Evolutionary conservation across 352 stramenopile species (phyloP).

Genomic region (Albugo candida): DNA sequence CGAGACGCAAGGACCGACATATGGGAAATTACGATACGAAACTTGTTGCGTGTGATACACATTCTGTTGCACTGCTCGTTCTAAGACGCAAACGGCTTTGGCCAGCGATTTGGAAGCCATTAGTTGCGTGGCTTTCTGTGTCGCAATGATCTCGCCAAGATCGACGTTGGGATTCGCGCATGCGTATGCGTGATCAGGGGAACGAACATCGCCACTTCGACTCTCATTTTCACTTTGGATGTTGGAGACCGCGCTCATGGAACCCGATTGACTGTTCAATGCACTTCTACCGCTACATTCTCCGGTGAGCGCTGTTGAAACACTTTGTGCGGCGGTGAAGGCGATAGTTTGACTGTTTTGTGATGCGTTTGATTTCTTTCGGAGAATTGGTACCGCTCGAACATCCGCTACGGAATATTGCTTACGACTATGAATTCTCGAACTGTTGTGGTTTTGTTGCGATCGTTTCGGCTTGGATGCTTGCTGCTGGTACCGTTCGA

Average conservation of each 20-base stretch:
- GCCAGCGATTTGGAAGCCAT: constrained; percentile 33
- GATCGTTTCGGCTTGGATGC: constrained; percentile 11
- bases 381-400: constrained; percentile 5
- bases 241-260: constrained; percentile 14
- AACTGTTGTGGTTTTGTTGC: constrained; percentile 9
- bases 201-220: constrained; percentile 13
- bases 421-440: constrained; percentile 21
- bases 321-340: background rate
- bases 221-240: constrained; percentile 23
- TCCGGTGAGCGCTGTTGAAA: constrained; percentile 5
- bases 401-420: constrained; percentile 5
- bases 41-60: constrained; percentile 72
- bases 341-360: background rate
- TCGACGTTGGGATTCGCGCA: constrained; percentile 55
- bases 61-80: constrained; percentile 79
- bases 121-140: constrained; percentile 42
- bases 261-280: constrained; percentile 18
- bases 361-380: constrained; percentile 16
- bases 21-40: constrained; percentile 61
- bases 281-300: constrained; percentile 18
- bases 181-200: constrained; percentile 15
- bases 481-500: constrained; percentile 28
- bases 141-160: constrained; percentile 44
- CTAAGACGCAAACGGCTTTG: constrained; percentile 42
- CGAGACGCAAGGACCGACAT: constrained; percentile 8